Percentiles rank a stretch among this genome's conserved stretches.
These are phyloP conservation scores for Cladosporium sp. DNA, from an alignment of 2,329 filamentous ascomycete species.

Conservation along the genomic window DNA sequence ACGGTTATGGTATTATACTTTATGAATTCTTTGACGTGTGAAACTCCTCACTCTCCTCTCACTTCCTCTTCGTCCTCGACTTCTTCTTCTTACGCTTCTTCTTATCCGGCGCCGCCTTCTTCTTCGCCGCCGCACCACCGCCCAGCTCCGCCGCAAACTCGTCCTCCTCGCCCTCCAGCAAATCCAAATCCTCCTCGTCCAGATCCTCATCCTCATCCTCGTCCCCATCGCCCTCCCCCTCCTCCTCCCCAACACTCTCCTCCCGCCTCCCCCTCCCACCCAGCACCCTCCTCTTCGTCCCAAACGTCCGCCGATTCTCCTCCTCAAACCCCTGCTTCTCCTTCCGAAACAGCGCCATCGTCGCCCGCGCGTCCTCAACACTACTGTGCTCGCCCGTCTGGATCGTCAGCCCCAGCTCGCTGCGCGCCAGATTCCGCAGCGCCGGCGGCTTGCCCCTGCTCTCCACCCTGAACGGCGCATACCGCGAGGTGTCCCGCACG, in stretches of 20 bases:
- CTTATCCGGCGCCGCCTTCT: slow-evolving; percentile 30
- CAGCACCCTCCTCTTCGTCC: slow-evolving; percentile 19
- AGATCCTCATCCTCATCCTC: slow-evolving; percentile 20
- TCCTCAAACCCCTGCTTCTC: slow-evolving; percentile 81
- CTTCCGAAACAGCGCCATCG: slow-evolving; percentile 81
- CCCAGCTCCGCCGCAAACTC: slow-evolving; percentile 10
- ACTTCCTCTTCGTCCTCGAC: slow-evolving; percentile 29
- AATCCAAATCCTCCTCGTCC: slow-evolving; percentile 21
- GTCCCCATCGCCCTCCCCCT: slow-evolving; percentile 18
- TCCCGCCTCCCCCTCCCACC: slow-evolving; percentile 14
- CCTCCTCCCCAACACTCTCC: slow-evolving; percentile 18
- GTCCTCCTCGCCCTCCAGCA: slow-evolving; percentile 19
- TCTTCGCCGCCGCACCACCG: slow-evolving; percentile 13
- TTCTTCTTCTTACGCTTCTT: slow-evolving; percentile 29
- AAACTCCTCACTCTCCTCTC: neutral
- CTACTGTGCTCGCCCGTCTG: slow-evolving; percentile 56
- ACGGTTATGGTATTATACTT: too few species aligned
- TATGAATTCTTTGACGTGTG: too few species aligned
- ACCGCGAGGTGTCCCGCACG: slow-evolving; percentile 77
- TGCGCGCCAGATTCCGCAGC: slow-evolving; percentile 53
- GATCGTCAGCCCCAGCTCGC: slow-evolving; percentile 53
- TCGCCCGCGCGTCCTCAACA: slow-evolving; percentile 73
- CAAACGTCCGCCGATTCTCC: slow-evolving; percentile 65
- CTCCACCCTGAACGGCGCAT: slow-evolving; percentile 65
- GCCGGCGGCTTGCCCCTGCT: slow-evolving; percentile 63